Evolutionary conservation across 2,329 filamentous ascomycete genomes (phyloP), one percentile per base, ranked within the genome.

Genomic region (Mycosphaerella sp.): DNA sequence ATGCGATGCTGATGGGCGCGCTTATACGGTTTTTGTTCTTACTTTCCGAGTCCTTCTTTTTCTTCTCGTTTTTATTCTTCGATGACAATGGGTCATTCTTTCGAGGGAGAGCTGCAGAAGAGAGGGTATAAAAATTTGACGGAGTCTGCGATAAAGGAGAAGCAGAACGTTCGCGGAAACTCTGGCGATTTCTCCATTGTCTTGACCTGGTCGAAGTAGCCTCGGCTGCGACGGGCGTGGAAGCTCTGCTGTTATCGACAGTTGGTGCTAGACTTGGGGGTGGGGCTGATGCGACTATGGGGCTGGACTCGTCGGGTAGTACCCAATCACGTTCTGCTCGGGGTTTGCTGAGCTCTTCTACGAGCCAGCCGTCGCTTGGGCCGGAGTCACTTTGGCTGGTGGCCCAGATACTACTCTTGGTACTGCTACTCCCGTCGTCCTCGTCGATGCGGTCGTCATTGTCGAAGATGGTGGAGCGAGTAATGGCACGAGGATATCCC

Each of bases 271-370:
- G 61, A 2, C 41, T 50, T 12, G 41, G 41, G 6, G 66, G 64
- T 13, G 66, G 66, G n/a, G 66, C 68, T 3, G 66, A 64, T 7
- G 64, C 65, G 16, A 63, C 66, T 14, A 49, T 30, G 2, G 45
- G 45, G 35, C 45, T 49, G 8, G 45, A 49, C 57, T 68, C 66
- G 21, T 62, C 63, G 0, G 66, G 64, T 1, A 64, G 45, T 1
- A 67, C 65, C 54, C 59, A 68, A 6, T 49, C 59, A 25, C 66
- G 54, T 44, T 67, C 53, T 36, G 66, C 55, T 16, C 63, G 52
- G 4, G 66, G 64, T 27, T 62, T 58, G 13, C 59, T 56, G 53
- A 65, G 50, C 49, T 67, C 55, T 56, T 52, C 12, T 44, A 48
- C 43, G 56, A 62, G 41, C 60, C 56, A 18, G 41, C 30, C 21